Evolutionary conservation across 306 rosid species (phyloP), one percentile per base, ranked within the genome.

Genomic region (Mimosa pudica): DNA sequence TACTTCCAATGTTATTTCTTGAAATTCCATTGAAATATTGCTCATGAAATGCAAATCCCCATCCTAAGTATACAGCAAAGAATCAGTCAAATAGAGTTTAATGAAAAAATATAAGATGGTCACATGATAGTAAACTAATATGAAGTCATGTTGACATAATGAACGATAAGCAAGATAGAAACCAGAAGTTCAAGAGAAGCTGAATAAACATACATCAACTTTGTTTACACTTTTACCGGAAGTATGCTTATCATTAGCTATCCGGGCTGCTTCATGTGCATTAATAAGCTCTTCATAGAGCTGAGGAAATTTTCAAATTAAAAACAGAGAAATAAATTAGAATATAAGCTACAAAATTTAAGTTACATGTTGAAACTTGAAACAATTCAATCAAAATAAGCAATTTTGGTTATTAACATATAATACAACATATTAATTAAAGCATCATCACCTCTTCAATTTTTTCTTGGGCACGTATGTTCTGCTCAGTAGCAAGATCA

Each of bases 401-500:
- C 66, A 30, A 12, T 67, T 42, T 48, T 67, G 18, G 47, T 36
- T 48, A 70, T 76, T 70, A n/a, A 17, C 61, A 54, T 0, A 55
- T 55, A 55, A 55, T 16, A 55, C 61, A 55, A 51, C 13, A 49
- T 52, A 52, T 52, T 16, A 16, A 74, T 58, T 80, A 77, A 80
- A 70, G 51, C 42, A 47, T 57, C 54, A 82, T 80, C 83, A 95
- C 98, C 97, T 95, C 90, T 54, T 86, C 89, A 73, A 79, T 86
- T 85, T 89, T 91, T 82, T 92, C 89, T 79, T 76, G 75, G 69
- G 90, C 90, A 57, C 88, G 84, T 65, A 86, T 77, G 67, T 87
- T 90, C 81, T 91, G 98, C 88, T 89, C 84, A 1, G 94, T 88
- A 71, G 92, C 96, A 70, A 91, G 83, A 80, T 92, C 92, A 87